phyloP scores from a whole-genome alignment of 805 yeast species.

The Dipodascus albidus region DNA sequence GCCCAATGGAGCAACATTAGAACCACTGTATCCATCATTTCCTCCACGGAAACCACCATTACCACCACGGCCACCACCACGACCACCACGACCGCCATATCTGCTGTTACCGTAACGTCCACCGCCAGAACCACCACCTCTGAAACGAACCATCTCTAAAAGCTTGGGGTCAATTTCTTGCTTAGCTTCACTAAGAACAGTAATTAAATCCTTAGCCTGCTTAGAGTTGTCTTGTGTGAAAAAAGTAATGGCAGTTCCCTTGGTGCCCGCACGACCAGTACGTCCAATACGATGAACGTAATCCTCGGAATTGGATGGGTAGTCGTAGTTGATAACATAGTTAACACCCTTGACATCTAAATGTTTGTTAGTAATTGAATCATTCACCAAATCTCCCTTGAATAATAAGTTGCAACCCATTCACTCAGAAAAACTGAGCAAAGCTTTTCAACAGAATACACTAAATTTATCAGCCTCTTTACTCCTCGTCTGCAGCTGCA shows the following conservation, averaged over 20 bases:
- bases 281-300: constrained; percentile 98
- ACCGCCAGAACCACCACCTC: constrained; percentile 45
- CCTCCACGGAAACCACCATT: constrained; percentile 21
- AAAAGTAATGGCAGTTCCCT: constrained; percentile 90
- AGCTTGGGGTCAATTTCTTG: constrained; percentile 79
- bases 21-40: constrained; percentile 16
- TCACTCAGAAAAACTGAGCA: not conserved
- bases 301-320: constrained; percentile 98
- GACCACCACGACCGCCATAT: constrained; percentile 37
- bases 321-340: constrained; percentile 86
- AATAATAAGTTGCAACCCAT: too few relatives aligned
- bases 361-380: not conserved
- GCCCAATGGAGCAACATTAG: constrained; percentile 31
- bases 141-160: constrained; percentile 62
- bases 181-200: constrained; percentile 90
- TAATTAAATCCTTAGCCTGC: constrained; percentile 82
- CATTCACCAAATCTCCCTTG: not conserved
- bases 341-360: constrained; percentile 96
- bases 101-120: constrained; percentile 39
- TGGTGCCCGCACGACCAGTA: constrained; percentile 98
- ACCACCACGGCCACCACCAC: constrained; percentile 35
- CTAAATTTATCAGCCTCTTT: not conserved
- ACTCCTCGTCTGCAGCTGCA: not conserved
- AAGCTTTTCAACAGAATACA: not conserved
- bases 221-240: constrained; percentile 81